Percentiles rank a stretch among this genome's conserved stretches.
These are phyloP conservation scores for Komagataella pseudopastoris DNA, from an alignment of 805 yeast species.

Conservation along the genomic window DNA sequence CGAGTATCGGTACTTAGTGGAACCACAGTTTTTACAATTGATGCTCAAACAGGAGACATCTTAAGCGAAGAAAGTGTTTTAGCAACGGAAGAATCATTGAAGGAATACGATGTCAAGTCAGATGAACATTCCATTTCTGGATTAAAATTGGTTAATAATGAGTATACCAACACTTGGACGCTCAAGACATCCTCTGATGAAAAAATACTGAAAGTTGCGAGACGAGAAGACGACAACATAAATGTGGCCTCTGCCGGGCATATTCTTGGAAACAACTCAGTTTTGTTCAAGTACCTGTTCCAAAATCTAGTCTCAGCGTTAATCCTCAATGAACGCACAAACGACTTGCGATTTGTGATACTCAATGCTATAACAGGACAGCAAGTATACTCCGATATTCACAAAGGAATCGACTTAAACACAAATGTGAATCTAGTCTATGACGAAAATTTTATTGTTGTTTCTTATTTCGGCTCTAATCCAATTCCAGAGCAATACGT, in stretches of 20 bases:
- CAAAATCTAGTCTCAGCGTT: constrained; percentile 52
- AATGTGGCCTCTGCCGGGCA: constrained; percentile 50
- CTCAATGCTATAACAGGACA: constrained; percentile 65
- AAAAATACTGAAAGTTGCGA: constrained; percentile 23
- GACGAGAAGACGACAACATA: constrained; percentile 24
- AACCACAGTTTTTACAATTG: neutral
- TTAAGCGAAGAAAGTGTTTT: neutral
- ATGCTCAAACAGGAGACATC: neutral
- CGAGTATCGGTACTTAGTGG: neutral
- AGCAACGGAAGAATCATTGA: neutral
- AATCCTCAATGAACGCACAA: constrained; percentile 17
- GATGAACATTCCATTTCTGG: neutral
- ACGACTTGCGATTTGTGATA: constrained; percentile 31
- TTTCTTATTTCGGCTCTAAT: constrained; percentile 39
- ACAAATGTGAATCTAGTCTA: constrained; percentile 34
- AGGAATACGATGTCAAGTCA: neutral
- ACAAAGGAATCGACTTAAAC: constrained; percentile 8
- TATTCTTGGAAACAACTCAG: constrained; percentile 55
- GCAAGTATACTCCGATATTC: constrained; percentile 28
- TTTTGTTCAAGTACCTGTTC: constrained; percentile 71
- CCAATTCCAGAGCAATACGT: constrained; percentile 42
- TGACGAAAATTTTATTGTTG: constrained; percentile 79
- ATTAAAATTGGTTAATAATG: neutral
- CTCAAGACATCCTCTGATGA: constrained; percentile 11
- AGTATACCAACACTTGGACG: neutral